These are phyloP conservation scores for Shiraia bambusicola DNA, from an alignment of 2,329 filamentous ascomycete species.

Conservation along the genomic window DNA sequence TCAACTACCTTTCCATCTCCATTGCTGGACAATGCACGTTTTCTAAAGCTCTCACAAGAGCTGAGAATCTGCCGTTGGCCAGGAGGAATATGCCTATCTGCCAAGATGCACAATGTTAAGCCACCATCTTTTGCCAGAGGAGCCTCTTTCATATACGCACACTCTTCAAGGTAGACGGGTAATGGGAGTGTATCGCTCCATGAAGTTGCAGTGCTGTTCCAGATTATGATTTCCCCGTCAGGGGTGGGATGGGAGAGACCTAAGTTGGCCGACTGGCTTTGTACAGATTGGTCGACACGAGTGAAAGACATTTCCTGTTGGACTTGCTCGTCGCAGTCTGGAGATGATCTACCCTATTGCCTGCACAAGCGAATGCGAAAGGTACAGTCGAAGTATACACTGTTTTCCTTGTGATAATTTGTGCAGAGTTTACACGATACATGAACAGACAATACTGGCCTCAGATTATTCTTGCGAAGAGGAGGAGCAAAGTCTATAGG, in stretches of 20 bases:
- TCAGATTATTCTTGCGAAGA: too few species aligned
- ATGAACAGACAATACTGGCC: too few species aligned
- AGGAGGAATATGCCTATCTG: slow-evolving; percentile 44
- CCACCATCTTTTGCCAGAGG: slow-evolving; percentile 58
- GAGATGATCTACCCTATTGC: too few species aligned
- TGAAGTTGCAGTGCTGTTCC: slow-evolving; percentile 56
- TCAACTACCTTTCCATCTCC: slow-evolving; percentile 51
- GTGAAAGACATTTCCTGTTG: too few species aligned
- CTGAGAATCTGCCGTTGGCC: slow-evolving; percentile 50
- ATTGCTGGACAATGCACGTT: slow-evolving; percentile 44
- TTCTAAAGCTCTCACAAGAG: slow-evolving; percentile 56
- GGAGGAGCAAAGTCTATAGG: too few species aligned
- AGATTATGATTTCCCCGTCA: slow-evolving; percentile 57
- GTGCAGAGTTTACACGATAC: too few species aligned
- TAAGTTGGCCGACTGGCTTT: slow-evolving; percentile 31
- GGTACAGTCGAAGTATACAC: too few species aligned
- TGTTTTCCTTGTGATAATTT: too few species aligned
- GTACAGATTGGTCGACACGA: too few species aligned
- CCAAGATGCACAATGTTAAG: slow-evolving; percentile 59
- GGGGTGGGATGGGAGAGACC: slow-evolving; percentile 59
- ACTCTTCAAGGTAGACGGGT: slow-evolving; percentile 61
- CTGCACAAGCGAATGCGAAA: too few species aligned
- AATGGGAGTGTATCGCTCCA: slow-evolving; percentile 62
- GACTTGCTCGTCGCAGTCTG: too few species aligned
- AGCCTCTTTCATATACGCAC: slow-evolving; percentile 58